Evolutionary conservation across 2,329 filamentous ascomycete species (phyloP).

Genomic region (Endoconidiophora laricicola): DNA sequence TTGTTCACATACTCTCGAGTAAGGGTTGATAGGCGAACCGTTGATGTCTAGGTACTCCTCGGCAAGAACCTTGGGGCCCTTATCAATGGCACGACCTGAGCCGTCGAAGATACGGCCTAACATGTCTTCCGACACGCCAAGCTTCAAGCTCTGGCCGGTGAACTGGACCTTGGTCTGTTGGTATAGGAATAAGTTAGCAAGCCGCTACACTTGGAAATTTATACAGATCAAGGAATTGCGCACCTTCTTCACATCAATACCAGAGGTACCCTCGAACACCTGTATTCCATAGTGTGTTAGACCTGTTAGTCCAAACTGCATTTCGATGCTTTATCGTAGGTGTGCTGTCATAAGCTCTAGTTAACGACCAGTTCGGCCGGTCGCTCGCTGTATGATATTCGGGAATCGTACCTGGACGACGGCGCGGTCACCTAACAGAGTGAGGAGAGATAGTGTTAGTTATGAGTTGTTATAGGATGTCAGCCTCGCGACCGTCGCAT

Average conservation of each 20-base stretch:
- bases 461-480: conserved; percentile 14
- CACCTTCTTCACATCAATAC: conserved; percentile 99
- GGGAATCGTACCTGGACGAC: conserved; percentile 64
- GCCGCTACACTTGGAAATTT: neutral
- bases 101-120: conserved; percentile 97
- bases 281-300: conserved; percentile 22
- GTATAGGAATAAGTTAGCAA: conserved; percentile 16
- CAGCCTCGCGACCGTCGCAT: neutral
- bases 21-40: conserved; percentile 95
- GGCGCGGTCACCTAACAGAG: conserved; percentile 59
- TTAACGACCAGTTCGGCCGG: neutral
- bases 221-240: conserved; percentile 12
- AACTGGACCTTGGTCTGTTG: conserved; percentile 91
- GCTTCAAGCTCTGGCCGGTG: conserved; percentile 90
- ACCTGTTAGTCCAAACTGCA: neutral
- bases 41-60: conserved; percentile 99
- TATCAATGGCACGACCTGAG: conserved; percentile 94
- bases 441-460: conserved; percentile 1
- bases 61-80: conserved; percentile 92
- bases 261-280: conserved; percentile 94
- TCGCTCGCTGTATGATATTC: neutral
- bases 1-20: conserved; percentile 56
- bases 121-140: conserved; percentile 99
- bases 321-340: too few relatives aligned
- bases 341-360: too few relatives aligned